Percentiles rank a stretch among this genome's conserved stretches.
Evolutionary conservation across 129 eudicot genomes (phyloP).

Genomic region (Lonicera japonica): DNA sequence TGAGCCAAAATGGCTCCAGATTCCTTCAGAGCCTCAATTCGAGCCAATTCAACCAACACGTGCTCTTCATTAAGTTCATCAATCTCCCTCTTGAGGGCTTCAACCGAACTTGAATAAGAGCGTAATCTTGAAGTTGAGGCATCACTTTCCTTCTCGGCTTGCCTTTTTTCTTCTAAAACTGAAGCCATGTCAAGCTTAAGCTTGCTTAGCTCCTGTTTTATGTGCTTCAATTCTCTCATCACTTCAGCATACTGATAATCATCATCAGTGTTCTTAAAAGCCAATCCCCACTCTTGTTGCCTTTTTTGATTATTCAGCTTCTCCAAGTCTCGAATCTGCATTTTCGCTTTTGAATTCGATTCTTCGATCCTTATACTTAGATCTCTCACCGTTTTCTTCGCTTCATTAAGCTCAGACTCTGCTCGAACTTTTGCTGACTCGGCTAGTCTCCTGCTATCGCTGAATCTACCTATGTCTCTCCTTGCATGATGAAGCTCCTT

Average conservation of each 20-base stretch:
- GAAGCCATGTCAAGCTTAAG: slow-evolving; percentile 56
- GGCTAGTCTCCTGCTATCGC: slow-evolving; percentile 36
- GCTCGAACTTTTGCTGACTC: slow-evolving; percentile 40
- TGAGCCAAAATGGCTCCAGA: slow-evolving; percentile 43
- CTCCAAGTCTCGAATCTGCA: slow-evolving; percentile 14
- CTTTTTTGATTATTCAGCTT: slow-evolving; percentile 27
- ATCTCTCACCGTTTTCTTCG: slow-evolving; percentile 51
- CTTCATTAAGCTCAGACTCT: slow-evolving; percentile 47
- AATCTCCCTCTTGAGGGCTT: slow-evolving; percentile 46
- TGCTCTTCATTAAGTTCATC: slow-evolving; percentile 61
- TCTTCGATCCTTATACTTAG: slow-evolving; percentile 49
- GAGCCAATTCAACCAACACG: slow-evolving; percentile 64
- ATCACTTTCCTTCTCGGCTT: slow-evolving; percentile 61
- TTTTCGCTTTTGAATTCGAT: slow-evolving; percentile 36
- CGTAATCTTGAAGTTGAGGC: slow-evolving; percentile 31
- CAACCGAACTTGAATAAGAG: slow-evolving; percentile 27
- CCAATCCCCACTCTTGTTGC: slow-evolving; percentile 15
- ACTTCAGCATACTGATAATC: slow-evolving; percentile 31
- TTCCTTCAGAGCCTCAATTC: slow-evolving; percentile 70
- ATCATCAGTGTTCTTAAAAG: slow-evolving; percentile 12
- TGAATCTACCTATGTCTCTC: slow-evolving; percentile 19
- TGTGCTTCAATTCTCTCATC: slow-evolving; percentile 39
- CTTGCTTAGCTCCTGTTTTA: slow-evolving; percentile 48
- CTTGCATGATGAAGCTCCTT: slow-evolving; percentile 35
- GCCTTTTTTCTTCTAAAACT: slow-evolving; percentile 44